Conservation (phyloP, 1,284 basidiomycete genomes). For the Cerrena zonata region DNA sequence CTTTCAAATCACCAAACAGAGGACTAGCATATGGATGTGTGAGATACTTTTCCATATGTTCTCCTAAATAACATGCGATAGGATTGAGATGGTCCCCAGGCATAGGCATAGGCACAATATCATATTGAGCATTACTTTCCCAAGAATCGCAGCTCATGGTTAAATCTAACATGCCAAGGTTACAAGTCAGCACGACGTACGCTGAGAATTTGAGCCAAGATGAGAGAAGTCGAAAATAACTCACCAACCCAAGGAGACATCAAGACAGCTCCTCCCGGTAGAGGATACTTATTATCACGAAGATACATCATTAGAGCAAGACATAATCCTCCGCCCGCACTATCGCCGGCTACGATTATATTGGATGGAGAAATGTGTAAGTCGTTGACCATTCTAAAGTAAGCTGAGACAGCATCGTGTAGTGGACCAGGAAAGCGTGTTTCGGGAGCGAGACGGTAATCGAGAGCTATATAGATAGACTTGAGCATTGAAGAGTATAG, state of each 20-base stretch:
- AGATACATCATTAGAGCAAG: slow-evolving; percentile 90
- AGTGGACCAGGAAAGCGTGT: slow-evolving; percentile 90
- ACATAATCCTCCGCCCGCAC: slow-evolving; percentile 85
- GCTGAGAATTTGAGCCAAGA: no score
- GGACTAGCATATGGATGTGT: slow-evolving; percentile 96
- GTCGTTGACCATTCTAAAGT: slow-evolving; percentile 83
- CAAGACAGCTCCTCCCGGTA: slow-evolving; percentile 78
- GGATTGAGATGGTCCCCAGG: slow-evolving; percentile 89
- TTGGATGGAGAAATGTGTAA: slow-evolving; percentile 88
- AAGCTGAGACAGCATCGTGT: slow-evolving; percentile 85
- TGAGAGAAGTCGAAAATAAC: slow-evolving; percentile 26
- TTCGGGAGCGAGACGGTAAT: slow-evolving; percentile 94
- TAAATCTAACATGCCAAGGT: slow-evolving; percentile 56
- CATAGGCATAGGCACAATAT: slow-evolving; percentile 71
- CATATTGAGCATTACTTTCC: slow-evolving; percentile 85
- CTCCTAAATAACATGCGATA: slow-evolving; percentile 87
- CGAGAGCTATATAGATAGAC: slow-evolving; percentile 79
- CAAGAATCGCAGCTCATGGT: slow-evolving; percentile 96
- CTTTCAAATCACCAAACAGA: slow-evolving; percentile 86
- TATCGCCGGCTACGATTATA: slow-evolving; percentile 85
- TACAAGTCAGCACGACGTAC: neutral
- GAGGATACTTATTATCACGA: slow-evolving; percentile 74
- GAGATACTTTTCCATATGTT: slow-evolving; percentile 75
- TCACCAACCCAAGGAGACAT: slow-evolving; percentile 92
- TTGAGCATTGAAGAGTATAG: no score